A percentile compares a stretch with the other conserved stretches of the same genome.
Conservation (phyloP, 495 filamentous ascomycete genomes). For the Lindgomyces ingoldianus region DNA sequence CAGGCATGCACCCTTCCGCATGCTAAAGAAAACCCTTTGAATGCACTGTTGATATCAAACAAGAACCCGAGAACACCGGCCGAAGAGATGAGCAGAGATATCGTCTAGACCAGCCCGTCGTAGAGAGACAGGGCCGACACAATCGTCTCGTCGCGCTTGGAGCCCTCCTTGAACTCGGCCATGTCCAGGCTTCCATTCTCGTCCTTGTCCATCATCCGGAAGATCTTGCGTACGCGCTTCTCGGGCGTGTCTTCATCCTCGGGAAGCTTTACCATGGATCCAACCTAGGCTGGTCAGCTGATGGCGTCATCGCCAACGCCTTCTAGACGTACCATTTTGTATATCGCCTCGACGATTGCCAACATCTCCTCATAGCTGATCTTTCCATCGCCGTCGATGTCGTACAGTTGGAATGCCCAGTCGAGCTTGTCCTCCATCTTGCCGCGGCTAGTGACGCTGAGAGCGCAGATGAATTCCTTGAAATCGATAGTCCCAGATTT, state of each 20-base stretch:
- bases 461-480: conserved; percentile 98
- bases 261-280: conserved; percentile 97
- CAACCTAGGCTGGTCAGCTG: conserved; percentile 62
- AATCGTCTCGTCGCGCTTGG: conserved; percentile 98
- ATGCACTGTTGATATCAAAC: conserved; percentile 36
- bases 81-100: conserved; percentile 14
- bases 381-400: conserved; percentile 98
- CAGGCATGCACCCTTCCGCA: conserved; percentile 12
- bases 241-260: conserved; percentile 98
- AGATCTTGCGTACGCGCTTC: conserved; percentile 97
- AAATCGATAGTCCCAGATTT: conserved; percentile 98
- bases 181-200: conserved; percentile 92
- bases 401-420: conserved; percentile 99
- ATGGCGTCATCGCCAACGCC: background rate
- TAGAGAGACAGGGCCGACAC: conserved; percentile 95
- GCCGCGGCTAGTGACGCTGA: conserved; percentile 93
- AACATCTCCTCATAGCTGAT: conserved; percentile 99
- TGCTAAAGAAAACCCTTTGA: conserved; percentile 31
- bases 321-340: conserved; percentile 82
- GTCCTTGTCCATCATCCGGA: conserved; percentile 99
- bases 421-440: conserved; percentile 99
- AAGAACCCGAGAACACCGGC: conserved; percentile 26
- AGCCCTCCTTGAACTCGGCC: conserved; percentile 98
- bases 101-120: conserved; percentile 81
- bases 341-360: conserved; percentile 96